Base-by-base conservation (phyloP, 768 basidiomycete genomes). In the Plicaturopsis crispa region DNA sequence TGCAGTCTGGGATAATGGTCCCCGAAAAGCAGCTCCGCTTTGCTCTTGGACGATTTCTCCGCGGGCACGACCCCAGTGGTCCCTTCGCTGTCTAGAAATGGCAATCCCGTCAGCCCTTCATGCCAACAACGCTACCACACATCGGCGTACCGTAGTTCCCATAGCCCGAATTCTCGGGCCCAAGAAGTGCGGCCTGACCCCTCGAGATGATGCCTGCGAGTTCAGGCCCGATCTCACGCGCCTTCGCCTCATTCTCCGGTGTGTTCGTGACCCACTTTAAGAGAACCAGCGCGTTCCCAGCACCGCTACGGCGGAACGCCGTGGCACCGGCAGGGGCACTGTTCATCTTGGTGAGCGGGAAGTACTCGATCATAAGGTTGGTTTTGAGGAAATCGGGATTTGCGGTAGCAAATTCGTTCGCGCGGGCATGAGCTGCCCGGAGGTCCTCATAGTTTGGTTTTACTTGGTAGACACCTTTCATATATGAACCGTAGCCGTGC, bases 141-240 rank as follows among this genome's bases (percentile, higher is more conserved):
- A n/a, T n/a, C 14, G 35, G 47, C 56, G 23, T 38, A 69, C 72
- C 66, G 44, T 70, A 73, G 47, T 75, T 75, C 13, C 59, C 61
- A 40, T 73, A 72, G 6, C 63, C 69, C 21, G 58, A 24, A 12
- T 50, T 54, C 31, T 57, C 49, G 7, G 52, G 31, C 30, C 49
- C 45, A 17, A 53, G 52, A 41, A 64, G 24, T 10, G 49, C 55
- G 12, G 51, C 30, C 38, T 62, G 58, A 7, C 51, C 61, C 14
- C 41, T 50, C 8, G 46, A 42, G n/a, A 70, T 40, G 18, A 62
- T 53, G 16, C 43, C 46, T 6, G 52, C 44, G 13, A 70, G 32
- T 36, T 65, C 62, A 36, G 53, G 42, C 1, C 57, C 52, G 34
- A 52, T 34, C 6, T 41, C 41, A 10, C 63, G 55, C 6, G 57